Evolutionary conservation across 108 stramenopile genomes (phyloP), one percentile per base, ranked within the genome.

Genomic region (Fistulifera solaris): DNA sequence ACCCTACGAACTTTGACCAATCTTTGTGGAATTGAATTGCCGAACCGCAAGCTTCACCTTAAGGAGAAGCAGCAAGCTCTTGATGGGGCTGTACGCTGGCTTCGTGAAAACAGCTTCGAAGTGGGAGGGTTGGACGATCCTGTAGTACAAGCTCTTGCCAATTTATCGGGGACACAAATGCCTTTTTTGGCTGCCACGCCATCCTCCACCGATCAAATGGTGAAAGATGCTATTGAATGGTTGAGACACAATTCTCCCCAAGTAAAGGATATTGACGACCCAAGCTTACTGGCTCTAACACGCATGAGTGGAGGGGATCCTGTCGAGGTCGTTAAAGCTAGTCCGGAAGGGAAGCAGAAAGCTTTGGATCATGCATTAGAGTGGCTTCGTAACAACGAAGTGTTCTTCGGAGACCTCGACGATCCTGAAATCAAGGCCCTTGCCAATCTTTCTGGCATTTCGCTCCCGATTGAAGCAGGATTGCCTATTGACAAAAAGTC

Each of bases 221-320:
- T 35, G 31, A 66, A 73, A 16, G 42, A 42, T 48, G 48, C 61
- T 35, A 13, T 71, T 15, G 57, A 62, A 35, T 71, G 70, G 70
- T 28, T 65, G 16, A 31, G 70, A 49, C 55, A 65, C 24, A 65
- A 65, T 17, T 19, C 28, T 15, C 44, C 38, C 22, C 17, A 27
- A n/a, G 23, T 25, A 10, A 19, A 22, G 23, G 48, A 28, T 35
- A 18, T 59, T 18, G 58, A 59, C 8, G 48, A 31, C 13, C 14
- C 58, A 45, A 45, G 7, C 22, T 6, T 45, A 6, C 44, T 17
- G 44, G 21, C 21, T 45, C 11, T 45, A 11, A 21, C 44, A 45
- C 16, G 44, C 4, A 45, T 45, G 21, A 23, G 17, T 22, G 22
- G 24, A 26, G 22, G n/a, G n/a, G 31, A 35, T 35, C 31, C 31